Evolutionary conservation across 1,284 basidiomycete species (phyloP).

Genomic region (Coniferiporia sulphurascens): DNA sequence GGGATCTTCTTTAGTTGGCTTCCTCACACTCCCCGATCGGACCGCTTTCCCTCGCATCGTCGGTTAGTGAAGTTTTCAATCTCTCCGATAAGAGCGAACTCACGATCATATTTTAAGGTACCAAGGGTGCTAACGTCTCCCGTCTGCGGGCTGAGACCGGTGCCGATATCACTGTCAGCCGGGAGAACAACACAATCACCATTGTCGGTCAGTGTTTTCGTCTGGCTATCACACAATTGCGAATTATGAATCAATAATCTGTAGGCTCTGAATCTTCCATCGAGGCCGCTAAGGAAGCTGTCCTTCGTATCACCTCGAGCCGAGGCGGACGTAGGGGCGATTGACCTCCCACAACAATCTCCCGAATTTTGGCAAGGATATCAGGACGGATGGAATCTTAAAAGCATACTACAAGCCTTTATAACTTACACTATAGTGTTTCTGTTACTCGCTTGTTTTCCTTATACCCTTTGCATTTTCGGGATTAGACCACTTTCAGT

Average conservation of each 20-base stretch:
- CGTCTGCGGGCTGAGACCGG: conserved; percentile 83
- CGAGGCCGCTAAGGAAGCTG: conserved; percentile 73
- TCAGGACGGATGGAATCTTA: conserved; percentile 6
- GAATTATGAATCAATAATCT: not conserved
- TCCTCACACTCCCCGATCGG: conserved; percentile 72
- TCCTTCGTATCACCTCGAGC: conserved; percentile 56
- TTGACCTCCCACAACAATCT: conserved; percentile 5
- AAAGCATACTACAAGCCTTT: not conserved
- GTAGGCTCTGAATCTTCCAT: conserved; percentile 68
- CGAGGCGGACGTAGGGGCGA: conserved; percentile 42
- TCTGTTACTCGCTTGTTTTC: no score
- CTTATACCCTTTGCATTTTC: no score
- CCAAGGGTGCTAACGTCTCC: conserved; percentile 83
- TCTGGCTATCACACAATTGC: conserved; percentile 8
- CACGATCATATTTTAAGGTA: conserved; percentile 36
- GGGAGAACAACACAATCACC: conserved; percentile 80
- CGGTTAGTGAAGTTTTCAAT: not conserved
- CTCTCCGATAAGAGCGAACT: not conserved
- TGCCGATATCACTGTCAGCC: conserved; percentile 83
- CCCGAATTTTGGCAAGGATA: not conserved
- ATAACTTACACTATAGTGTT: not conserved
- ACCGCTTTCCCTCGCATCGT: conserved; percentile 82
- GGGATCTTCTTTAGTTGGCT: conserved; percentile 70
- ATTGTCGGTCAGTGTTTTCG: conserved; percentile 62
- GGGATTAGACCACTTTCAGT: no score